A percentile compares a stretch with the other conserved stretches of the same genome.
phyloP scores from a whole-genome alignment of 2,329 filamentous ascomycete genomes.

The Cladosporium sp. region DNA sequence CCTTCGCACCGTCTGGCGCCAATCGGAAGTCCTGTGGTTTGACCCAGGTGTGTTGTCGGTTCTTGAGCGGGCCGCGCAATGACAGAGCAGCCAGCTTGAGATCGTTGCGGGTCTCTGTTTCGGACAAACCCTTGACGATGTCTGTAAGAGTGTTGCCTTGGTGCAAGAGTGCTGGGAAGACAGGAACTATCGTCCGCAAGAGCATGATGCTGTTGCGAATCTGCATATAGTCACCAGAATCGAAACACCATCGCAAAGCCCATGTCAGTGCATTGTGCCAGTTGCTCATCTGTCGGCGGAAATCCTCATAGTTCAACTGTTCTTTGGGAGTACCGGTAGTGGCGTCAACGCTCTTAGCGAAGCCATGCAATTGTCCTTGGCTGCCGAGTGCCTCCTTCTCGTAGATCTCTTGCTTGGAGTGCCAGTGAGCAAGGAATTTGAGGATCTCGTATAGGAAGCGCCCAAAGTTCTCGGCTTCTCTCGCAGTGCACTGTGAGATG shows the following conservation, averaged over 20 bases:
- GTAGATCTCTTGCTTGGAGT: conserved; percentile 72
- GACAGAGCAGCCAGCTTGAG: conserved; percentile 72
- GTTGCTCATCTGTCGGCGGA: conserved; percentile 79
- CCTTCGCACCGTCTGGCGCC: conserved; percentile 30
- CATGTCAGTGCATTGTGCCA: conserved; percentile 84
- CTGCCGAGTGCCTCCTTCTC: conserved; percentile 76
- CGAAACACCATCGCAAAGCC: conserved; percentile 79
- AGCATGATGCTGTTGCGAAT: conserved; percentile 94
- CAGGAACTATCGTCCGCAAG: conserved; percentile 74
- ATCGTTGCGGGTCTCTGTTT: conserved; percentile 66
- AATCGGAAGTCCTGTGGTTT: conserved; percentile 69
- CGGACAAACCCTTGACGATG: conserved; percentile 62
- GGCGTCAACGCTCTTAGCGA: conserved; percentile 71
- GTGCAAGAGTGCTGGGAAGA: conserved; percentile 87
- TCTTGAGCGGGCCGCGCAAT: conserved; percentile 68
- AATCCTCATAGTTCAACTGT: conserved; percentile 81
- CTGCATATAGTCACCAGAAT: conserved; percentile 90
- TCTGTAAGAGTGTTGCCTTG: conserved; percentile 72
- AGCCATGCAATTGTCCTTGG: conserved; percentile 70
- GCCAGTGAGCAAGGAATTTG: conserved; percentile 80
- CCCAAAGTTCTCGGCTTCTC: conserved; percentile 90
- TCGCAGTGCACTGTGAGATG: conserved; percentile 85
- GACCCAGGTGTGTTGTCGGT: conserved; percentile 67
- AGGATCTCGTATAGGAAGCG: conserved; percentile 83
- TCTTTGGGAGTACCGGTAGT: conserved; percentile 54